Evolutionary conservation across 2,329 filamentous ascomycete species (phyloP), one percentile per base, ranked within the genome.

Genomic region (Aureobasidium vineae): DNA sequence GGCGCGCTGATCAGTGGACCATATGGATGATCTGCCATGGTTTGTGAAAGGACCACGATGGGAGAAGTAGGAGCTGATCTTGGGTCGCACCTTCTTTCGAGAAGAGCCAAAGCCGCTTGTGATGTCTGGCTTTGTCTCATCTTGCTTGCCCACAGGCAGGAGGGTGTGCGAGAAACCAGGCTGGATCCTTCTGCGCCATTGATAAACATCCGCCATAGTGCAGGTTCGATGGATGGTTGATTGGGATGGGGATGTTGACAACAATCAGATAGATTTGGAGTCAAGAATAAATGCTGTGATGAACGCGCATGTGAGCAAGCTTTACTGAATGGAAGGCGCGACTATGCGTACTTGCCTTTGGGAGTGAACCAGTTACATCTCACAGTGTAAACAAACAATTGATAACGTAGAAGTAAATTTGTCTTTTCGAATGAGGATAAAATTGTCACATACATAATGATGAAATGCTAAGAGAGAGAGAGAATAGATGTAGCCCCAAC

Each of bases 401-500:
- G 52, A 54, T 36, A 11, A n/a, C 6, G 7, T 6, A 33, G n/a
- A 52, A 11, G 26, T 31, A 15, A 33, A 33, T 28, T 5, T n/a
- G 21, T 3, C 52, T 41, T 61, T 50, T 31, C 52, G 23, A 8
- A 26, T 33, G 3, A 28, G 1, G 8, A 54, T 21, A 45, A 21
- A 36, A 50, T 38, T 56, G 52, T 57, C 47, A 56, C 49, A 36
- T 47, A 65, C 41, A 53, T 65, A 47, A 53, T 33, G 8, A 38
- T 13, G 8, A 33, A 15, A 45, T 26, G 31, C 50, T 23, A 33
- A 45, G 8, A 57, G 7, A 50, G 8, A 57, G 7, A 50, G n/a
- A 45, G 43, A 67, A 16, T 26, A 56, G 56, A 81, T 86, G 83
- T 86, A 77, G 79, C 82, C 84, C 79, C 78, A 79, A 83, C 84